Evolutionary conservation across 1,139 yeast species (phyloP).

Genomic region (Pichia sp.): DNA sequence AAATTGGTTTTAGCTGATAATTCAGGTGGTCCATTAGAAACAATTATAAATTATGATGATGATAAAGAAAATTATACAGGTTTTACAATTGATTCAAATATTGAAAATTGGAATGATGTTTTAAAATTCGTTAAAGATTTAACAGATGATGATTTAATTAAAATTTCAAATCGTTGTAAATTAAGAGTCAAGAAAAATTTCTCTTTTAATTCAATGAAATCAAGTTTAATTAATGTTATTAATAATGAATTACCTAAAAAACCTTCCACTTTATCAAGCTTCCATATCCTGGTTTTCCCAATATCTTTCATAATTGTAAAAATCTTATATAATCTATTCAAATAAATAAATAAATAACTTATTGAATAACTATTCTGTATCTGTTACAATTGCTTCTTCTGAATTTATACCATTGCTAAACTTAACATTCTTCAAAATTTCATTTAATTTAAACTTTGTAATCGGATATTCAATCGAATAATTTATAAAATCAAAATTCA

Average conservation of each 20-base stretch:
- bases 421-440: slow-evolving; percentile 15
- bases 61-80: slow-evolving; percentile 58
- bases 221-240: slow-evolving; percentile 15
- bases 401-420: slow-evolving; percentile 11
- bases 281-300: neutral
- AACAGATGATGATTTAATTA: slow-evolving; percentile 29
- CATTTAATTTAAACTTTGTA: slow-evolving; percentile 37
- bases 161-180: slow-evolving; percentile 14
- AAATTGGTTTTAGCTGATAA: slow-evolving; percentile 83
- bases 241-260: slow-evolving; percentile 4
- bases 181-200: slow-evolving; percentile 21
- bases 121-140: slow-evolving; percentile 38
- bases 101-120: slow-evolving; percentile 57
- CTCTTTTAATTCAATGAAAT: slow-evolving; percentile 24
- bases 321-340: neutral
- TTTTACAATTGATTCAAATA: slow-evolving; percentile 54
- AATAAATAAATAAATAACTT: neutral
- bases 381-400: slow-evolving; percentile 29
- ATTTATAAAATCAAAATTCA: slow-evolving; percentile 52
- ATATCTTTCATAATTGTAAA: neutral
- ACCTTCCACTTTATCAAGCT: neutral
- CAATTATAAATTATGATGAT: slow-evolving; percentile 38
- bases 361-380: slow-evolving; percentile 21
- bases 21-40: slow-evolving; percentile 91
- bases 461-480: slow-evolving; percentile 75